Evolutionary conservation across 148 eudicot species (phyloP), one percentile per base, ranked within the genome.

Genomic region (Cornus suecica): DNA sequence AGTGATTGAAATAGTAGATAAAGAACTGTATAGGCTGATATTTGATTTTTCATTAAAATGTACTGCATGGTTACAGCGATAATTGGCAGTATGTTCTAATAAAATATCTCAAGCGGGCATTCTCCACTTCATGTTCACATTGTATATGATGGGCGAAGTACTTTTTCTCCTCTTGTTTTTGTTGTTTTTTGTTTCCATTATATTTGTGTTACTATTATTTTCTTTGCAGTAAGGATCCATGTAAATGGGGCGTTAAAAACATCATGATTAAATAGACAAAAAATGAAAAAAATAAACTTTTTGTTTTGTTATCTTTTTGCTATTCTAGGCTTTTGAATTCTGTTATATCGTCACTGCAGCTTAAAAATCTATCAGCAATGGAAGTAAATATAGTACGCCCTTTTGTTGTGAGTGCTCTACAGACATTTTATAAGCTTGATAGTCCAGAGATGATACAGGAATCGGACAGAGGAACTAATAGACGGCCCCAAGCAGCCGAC

Each of bases 361-460:
- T 92, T 45, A 87, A 87, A 86, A 86, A 94, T 80, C 85, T 94
- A 27, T 89, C 99, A 69, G 97, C 97, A 60, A 94, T 94, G 99
- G 99, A 92, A 85, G 99, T 91, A 85, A 94, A 94, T 78, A 86
- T 90, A 79, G 92, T 92, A 71, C 90, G 99, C 11, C 99, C 97
- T 65, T 94, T 94, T 80, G 87, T 92, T 22, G 88, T 92, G 69
- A 86, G 89, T 68, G 90, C 97, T 70, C 87, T 94, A 26, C 89
- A 89, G 83, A 89, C 97, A 37, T 92, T 92, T 83, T 90, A 89
- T 76, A 89, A 90, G 90, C 92, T 89, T 24, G 93, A 86, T 73
- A 90, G 91, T 86, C 91, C 97, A 28, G 92, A 94, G 71, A 85
- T 92, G 89, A 88, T 87, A 69, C 91, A 88, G 76, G 97, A 92